phyloP scores from a whole-genome alignment of 768 basidiomycete species.

The Leccinum aurantiacum region DNA sequence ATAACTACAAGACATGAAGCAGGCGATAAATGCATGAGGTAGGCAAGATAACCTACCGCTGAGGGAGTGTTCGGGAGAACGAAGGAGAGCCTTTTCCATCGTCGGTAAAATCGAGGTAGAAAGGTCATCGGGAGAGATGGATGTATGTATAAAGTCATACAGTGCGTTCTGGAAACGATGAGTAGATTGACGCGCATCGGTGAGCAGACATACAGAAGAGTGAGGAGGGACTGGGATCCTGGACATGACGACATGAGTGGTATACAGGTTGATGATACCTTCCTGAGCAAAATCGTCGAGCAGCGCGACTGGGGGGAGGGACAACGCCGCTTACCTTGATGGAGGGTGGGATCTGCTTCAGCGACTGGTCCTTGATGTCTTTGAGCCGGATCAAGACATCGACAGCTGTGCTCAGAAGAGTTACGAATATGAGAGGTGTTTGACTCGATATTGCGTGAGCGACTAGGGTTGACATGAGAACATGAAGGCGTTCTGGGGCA shows the following conservation, averaged over 20 bases:
- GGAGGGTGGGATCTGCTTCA: slow-evolving; percentile 43
- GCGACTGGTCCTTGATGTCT: slow-evolving; percentile 44
- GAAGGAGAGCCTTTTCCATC: slow-evolving; percentile 77
- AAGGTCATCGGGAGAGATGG: slow-evolving; percentile 53
- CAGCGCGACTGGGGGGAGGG: neutral
- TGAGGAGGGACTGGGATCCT: slow-evolving; percentile 62
- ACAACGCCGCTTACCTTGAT: slow-evolving; percentile 41
- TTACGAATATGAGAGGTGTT: slow-evolving; percentile 38
- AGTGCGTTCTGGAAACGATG: slow-evolving; percentile 44
- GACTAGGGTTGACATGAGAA: slow-evolving; percentile 55
- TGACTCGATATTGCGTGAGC: slow-evolving; percentile 49
- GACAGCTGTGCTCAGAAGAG: slow-evolving; percentile 67
- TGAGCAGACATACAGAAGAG: slow-evolving; percentile 45
- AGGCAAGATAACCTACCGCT: slow-evolving; percentile 43
- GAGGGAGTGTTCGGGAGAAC: slow-evolving; percentile 79
- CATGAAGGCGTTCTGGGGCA: slow-evolving; percentile 49
- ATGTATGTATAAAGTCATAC: slow-evolving; percentile 58
- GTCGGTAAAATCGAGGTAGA: slow-evolving; percentile 57
- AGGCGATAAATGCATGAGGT: neutral
- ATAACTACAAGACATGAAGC: slow-evolving; percentile 42
- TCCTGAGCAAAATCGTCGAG: slow-evolving; percentile 37
- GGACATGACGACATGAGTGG: slow-evolving; percentile 61
- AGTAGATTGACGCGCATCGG: slow-evolving; percentile 8
- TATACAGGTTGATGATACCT: slow-evolving; percentile 60
- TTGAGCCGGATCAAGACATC: slow-evolving; percentile 73